Percentiles rank a stretch among this genome's conserved stretches.
Evolutionary conservation across 208 protist genomes (phyloP).

Genomic region (Trypanosoma grayi): DNA sequence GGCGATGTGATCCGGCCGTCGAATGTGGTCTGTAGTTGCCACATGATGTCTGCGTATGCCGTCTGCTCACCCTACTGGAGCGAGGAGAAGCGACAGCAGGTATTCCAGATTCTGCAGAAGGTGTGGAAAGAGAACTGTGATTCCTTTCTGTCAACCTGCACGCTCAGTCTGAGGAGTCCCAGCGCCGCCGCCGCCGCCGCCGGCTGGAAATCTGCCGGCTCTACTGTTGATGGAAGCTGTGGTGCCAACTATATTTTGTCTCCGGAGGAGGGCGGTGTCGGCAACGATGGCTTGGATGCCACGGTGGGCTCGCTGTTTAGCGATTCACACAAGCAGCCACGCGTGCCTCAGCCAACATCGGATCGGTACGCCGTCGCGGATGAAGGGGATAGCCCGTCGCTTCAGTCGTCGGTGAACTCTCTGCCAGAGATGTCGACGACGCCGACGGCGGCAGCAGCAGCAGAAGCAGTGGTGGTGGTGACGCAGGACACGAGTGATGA

Average conservation of each 20-base stretch:
- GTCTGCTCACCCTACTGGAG: conserved; percentile 23
- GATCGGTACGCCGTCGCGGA: not conserved
- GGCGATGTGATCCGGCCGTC: not conserved
- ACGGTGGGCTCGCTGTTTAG: too few relatives aligned
- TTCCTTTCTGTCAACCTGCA: too few relatives aligned
- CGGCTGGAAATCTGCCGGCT: too few relatives aligned
- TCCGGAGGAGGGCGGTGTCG: not conserved
- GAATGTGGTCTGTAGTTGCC: not conserved
- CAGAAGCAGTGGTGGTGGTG: too few relatives aligned
- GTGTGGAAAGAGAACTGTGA: conserved; percentile 7
- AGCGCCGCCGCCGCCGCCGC: too few relatives aligned
- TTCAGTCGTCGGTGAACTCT: not conserved
- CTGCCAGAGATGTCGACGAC: not conserved
- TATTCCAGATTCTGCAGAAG: conserved; percentile 9
- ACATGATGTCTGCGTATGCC: conserved; percentile 13
- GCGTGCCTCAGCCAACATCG: not conserved
- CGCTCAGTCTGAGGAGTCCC: too few relatives aligned
- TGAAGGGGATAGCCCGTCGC: conserved; percentile 10
- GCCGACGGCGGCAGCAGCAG: not conserved
- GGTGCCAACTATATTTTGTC: not conserved
- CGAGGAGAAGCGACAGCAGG: conserved; percentile 15
- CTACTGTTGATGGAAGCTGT: not conserved
- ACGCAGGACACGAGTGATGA: not conserved
- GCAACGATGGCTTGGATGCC: too few relatives aligned
- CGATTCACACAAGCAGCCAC: not conserved